phyloP scores from a whole-genome alignment of 2,329 filamentous ascomycete genomes.

The Ascochyta pisi region DNA sequence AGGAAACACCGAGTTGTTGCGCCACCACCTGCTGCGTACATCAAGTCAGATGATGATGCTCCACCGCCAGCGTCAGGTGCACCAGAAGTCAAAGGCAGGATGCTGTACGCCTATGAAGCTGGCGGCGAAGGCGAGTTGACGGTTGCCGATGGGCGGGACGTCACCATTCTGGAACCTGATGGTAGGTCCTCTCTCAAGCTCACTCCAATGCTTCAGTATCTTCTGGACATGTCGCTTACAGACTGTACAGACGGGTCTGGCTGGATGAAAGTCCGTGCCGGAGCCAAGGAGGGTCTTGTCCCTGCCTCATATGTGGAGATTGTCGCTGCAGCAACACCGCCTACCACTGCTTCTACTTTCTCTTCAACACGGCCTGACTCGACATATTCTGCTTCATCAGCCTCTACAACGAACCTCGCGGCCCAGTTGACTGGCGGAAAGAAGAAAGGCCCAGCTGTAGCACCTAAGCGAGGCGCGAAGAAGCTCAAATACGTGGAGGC shows the following conservation, averaged over 20 bases:
- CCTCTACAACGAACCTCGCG: conserved; percentile 65
- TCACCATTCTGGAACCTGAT: conserved; percentile 83
- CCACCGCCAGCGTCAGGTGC: conserved; percentile 36
- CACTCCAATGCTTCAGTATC: conserved; percentile 24
- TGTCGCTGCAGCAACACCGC: conserved; percentile 48
- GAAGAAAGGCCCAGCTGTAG: conserved; percentile 91
- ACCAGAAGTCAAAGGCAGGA: conserved; percentile 75
- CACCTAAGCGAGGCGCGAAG: conserved; percentile 88
- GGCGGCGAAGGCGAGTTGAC: conserved; percentile 81
- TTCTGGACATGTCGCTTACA: conserved; percentile 29
- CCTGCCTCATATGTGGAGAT: conserved; percentile 85
- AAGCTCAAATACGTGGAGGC: conserved; percentile 94
- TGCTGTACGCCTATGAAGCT: conserved; percentile 88
- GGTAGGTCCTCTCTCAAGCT: conserved; percentile 64
- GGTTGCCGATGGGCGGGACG: conserved; percentile 78
- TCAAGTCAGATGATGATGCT: conserved; percentile 67
- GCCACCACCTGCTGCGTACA: conserved; percentile 82
- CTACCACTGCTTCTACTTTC: conserved; percentile 44
- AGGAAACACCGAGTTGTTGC: conserved; percentile 78
- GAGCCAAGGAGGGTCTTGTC: conserved; percentile 81
- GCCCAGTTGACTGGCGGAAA: conserved; percentile 57
- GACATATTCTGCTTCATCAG: conserved; percentile 79
- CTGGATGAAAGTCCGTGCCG: conserved; percentile 84
- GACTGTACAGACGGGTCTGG: conserved; percentile 76
- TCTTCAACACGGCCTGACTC: conserved; percentile 57